Conservation (phyloP, 2,329 filamentous ascomycete genomes). For the Exophiala sideris region DNA sequence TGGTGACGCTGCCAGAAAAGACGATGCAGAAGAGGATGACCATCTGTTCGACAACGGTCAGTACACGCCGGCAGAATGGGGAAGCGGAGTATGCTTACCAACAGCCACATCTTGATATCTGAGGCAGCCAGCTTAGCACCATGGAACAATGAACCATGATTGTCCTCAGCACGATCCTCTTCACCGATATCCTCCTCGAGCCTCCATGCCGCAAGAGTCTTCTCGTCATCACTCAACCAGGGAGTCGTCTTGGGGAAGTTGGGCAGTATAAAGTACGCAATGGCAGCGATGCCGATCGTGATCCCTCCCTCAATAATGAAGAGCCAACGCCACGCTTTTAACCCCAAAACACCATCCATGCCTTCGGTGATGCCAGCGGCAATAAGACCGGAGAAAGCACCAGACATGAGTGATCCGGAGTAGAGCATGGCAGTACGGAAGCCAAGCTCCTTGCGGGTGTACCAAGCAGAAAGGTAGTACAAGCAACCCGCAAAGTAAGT, state of each 20-base stretch:
- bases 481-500: conserved; percentile 67
- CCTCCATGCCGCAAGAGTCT: conserved; percentile 57
- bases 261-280: conserved; percentile 54
- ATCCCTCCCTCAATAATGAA: conserved; percentile 56
- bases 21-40: conserved; percentile 49
- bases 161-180: conserved; percentile 58
- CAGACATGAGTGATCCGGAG: conserved; percentile 62
- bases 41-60: conserved; percentile 36
- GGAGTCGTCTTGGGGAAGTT: conserved; percentile 63
- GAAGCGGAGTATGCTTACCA: conserved; percentile 40
- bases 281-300: conserved; percentile 41
- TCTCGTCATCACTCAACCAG: conserved; percentile 59
- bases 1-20: conserved; percentile 58
- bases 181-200: conserved; percentile 63
- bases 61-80: background rate
- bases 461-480: conserved; percentile 64
- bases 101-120: conserved; percentile 60
- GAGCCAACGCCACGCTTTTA: conserved; percentile 60
- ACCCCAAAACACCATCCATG: conserved; percentile 51
- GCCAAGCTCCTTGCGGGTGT: conserved; percentile 48
- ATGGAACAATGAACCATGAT: conserved; percentile 44
- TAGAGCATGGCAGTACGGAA: conserved; percentile 28
- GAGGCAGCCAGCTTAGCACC: conserved; percentile 52
- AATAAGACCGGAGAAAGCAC: conserved; percentile 67
- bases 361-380: conserved; percentile 64